Evolutionary conservation across 2,329 filamentous ascomycete genomes (phyloP).

Genomic region (Chaetomiaceae sp.): DNA sequence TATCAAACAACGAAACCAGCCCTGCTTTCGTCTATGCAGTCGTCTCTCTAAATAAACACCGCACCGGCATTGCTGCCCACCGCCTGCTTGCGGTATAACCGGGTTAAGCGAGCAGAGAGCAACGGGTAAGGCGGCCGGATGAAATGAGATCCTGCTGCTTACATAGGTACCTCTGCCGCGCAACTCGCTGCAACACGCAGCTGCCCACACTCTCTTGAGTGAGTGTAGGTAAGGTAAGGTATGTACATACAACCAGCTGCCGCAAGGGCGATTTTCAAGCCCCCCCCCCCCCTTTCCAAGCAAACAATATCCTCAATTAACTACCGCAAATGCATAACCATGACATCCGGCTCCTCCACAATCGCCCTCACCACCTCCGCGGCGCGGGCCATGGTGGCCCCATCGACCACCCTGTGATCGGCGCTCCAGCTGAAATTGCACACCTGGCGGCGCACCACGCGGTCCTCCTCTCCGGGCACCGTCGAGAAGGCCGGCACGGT

Average conservation of each 20-base stretch:
- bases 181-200: no score
- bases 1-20: not conserved
- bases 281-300: not conserved
- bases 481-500: slow-evolving; percentile 70
- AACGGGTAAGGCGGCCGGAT: slow-evolving; percentile 6
- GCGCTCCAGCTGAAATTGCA: slow-evolving; percentile 95
- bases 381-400: slow-evolving; percentile 88
- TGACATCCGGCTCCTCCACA: slow-evolving; percentile 79
- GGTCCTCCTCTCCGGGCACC: slow-evolving; percentile 45
- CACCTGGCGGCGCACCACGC: slow-evolving; percentile 70
- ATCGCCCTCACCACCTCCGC: slow-evolving; percentile 73
- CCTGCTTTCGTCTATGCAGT: not conserved
- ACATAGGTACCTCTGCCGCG: no score
- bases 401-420: slow-evolving; percentile 90
- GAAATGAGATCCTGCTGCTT: not conserved
- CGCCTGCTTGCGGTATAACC: slow-evolving; percentile 8
- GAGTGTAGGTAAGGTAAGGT: no score
- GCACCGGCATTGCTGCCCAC: not conserved
- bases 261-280: no score
- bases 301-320: not conserved
- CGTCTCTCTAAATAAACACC: not conserved
- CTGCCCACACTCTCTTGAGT: no score
- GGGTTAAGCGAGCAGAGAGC: slow-evolving; percentile 8
- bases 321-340: slow-evolving; percentile 77
- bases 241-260: no score